A percentile compares a stretch with the other conserved stretches of the same genome.
These are phyloP conservation scores for Phytophthora pseudosyringae DNA, from an alignment of 352 stramenopile species.

Conservation along the genomic window DNA sequence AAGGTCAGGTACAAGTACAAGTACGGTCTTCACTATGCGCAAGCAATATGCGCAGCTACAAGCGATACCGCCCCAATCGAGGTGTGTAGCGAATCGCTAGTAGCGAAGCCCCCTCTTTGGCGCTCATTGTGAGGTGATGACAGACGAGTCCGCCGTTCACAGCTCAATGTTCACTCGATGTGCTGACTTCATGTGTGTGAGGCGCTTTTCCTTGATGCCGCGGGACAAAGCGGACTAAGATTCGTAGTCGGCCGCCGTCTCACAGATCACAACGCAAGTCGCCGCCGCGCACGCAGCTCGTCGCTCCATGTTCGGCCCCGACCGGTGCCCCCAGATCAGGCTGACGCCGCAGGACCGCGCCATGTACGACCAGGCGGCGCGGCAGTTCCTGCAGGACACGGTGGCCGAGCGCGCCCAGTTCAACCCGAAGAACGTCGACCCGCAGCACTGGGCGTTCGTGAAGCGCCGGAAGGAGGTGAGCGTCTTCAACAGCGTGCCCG, in stretches of 20 bases:
- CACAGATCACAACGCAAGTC: conserved; percentile 21
- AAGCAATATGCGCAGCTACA: conserved; percentile 15
- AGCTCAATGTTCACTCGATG: conserved; percentile 1
- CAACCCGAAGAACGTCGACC: conserved; percentile 36
- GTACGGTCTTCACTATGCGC: too few species aligned
- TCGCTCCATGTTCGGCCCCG: conserved; percentile 22
- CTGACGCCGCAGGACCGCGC: conserved; percentile 27
- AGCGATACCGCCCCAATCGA: conserved; percentile 5
- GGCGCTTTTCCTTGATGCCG: conserved; percentile 7
- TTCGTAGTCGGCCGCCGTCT: background rate
- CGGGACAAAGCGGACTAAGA: conserved; percentile 24
- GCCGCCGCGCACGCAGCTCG: background rate
- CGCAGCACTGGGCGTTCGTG: conserved; percentile 40
- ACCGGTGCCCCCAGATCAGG: conserved; percentile 39
- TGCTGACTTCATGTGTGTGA: conserved; percentile 16
- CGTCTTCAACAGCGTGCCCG: conserved; percentile 43
- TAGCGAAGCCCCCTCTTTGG: too few species aligned
- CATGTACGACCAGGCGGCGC: conserved; percentile 34
- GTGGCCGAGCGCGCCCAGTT: conserved; percentile 38
- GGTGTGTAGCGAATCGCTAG: too few species aligned
- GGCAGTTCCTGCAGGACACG: conserved; percentile 35
- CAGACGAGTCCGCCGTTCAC: conserved; percentile 16
- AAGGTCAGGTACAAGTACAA: too few species aligned
- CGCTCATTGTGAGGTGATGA: background rate
- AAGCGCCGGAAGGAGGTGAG: conserved; percentile 37